Conservation (phyloP, 2,329 filamentous ascomycete species). For the Alternaria arbusti region DNA sequence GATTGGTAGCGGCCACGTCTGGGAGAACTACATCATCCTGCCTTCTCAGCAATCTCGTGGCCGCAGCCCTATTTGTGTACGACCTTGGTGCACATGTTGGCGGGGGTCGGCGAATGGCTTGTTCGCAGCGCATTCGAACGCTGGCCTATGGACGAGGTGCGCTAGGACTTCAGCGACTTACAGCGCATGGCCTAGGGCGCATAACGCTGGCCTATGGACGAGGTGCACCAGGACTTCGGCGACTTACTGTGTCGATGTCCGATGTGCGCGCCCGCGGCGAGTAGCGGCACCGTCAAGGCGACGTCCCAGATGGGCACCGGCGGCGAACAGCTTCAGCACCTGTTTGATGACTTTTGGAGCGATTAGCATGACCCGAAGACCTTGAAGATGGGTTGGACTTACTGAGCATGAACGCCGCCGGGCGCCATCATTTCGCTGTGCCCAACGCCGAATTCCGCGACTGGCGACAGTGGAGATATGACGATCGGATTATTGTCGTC, state of each 20-base stretch:
- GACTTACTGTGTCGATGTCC: background rate
- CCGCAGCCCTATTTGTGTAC: slow-evolving; percentile 57
- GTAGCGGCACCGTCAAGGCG: slow-evolving; percentile 1
- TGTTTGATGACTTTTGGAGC: background rate
- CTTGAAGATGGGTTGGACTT: background rate
- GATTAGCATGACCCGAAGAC: background rate
- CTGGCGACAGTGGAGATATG: background rate
- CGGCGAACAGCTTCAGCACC: background rate
- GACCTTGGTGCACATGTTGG: slow-evolving; percentile 56
- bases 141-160: too few species aligned
- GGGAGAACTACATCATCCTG: slow-evolving; percentile 12
- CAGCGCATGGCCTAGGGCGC: background rate
- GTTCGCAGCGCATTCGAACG: too few species aligned
- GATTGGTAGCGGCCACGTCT: too few species aligned
- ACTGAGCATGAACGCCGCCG: background rate
- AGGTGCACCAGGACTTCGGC: background rate
- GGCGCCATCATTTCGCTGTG: background rate
- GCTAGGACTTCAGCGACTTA: too few species aligned
- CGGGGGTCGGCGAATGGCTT: slow-evolving; percentile 16
- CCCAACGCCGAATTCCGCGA: background rate
- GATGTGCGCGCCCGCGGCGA: background rate
- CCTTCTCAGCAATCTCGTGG: slow-evolving; percentile 52
- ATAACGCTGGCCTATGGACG: background rate
- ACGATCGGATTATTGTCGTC: background rate
- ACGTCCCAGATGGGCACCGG: background rate